Base-by-base conservation (phyloP, 805 yeast species). In the Candida khao-thaluensis region DNA sequence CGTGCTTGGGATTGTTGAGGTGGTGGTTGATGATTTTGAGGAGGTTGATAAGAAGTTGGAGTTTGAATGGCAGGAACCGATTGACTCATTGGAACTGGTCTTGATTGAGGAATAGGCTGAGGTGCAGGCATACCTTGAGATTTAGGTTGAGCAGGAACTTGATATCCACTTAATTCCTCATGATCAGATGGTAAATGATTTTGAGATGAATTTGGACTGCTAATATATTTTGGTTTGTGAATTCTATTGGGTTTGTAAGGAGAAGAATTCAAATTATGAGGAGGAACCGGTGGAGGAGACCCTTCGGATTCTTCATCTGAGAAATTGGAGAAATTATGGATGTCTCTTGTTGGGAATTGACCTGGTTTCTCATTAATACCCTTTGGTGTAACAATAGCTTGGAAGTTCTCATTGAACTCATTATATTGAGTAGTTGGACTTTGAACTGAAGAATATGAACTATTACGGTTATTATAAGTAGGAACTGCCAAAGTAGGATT, bases 381-480 rank as follows among this genome's bases (percentile, higher is more conserved):
- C 15, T 30, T 30, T 10, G 50, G 50, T 7, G 50, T 37, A 7
- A 46, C 29, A 18, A 41, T 26, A 7, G 45, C 39, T 14, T 15
- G 50, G 47, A 66, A 65, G 40, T 66, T 71, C 39, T 60, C 56
- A 45, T 59, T 66, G 50, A 69, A 65, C 48, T 69, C 72, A 36
- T 60, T 49, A 43, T 65, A 68, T 44, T 69, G 74, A 1, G 73
- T 65, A 59, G 57, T 59, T 6, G 74, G 74, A 4, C 69, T 61
- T 39, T 63, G 66, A 25, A 66, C 70, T 3, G 71, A 63, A 2
- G 72, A 60, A 43, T 59, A 53, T 35, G 66, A 58, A 24, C 60
- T 54, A 45, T 61, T 60, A 25, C 70, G 51, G 28, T 57, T 47
- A 16, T 50, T 54, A 23, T 52, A 50, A 24, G 35, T 23, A 10